Conservation (phyloP, 2,329 filamentous ascomycete genomes). For the Fusarium proliferatum region DNA sequence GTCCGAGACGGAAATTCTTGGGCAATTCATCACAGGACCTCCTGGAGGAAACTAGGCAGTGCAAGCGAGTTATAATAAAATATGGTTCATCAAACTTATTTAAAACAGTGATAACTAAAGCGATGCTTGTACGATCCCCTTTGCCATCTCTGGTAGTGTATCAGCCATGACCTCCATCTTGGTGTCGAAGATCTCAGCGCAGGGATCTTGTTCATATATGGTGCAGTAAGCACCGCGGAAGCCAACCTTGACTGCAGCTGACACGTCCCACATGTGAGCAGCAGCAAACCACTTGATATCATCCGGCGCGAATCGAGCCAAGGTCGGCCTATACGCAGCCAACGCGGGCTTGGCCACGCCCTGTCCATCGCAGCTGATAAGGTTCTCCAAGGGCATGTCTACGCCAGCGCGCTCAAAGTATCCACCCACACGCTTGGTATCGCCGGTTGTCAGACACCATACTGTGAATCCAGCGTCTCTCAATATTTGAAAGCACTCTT, state of each 20-base stretch:
- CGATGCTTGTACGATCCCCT: background rate
- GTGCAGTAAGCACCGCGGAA: slow-evolving; percentile 9
- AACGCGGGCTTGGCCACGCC: slow-evolving; percentile 47
- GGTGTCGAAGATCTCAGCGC: background rate
- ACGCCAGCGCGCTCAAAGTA: slow-evolving; percentile 63
- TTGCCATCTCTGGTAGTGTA: background rate
- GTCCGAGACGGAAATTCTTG: background rate
- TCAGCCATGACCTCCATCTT: background rate
- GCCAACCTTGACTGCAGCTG: slow-evolving; percentile 53
- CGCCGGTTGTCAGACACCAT: slow-evolving; percentile 65
- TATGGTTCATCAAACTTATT: rapidly evolving
- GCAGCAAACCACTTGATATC: slow-evolving; percentile 66
- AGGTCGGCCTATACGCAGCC: slow-evolving; percentile 57
- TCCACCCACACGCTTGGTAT: slow-evolving; percentile 59
- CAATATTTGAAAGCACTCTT: background rate
- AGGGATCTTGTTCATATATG: slow-evolving; percentile 7
- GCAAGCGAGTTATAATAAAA: no score
- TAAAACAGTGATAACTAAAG: background rate
- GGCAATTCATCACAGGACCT: background rate
- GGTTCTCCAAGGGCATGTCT: slow-evolving; percentile 61
- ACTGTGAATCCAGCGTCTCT: slow-evolving; percentile 52
- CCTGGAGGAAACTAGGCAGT: background rate
- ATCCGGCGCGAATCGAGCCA: slow-evolving; percentile 40
- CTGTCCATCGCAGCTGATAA: slow-evolving; percentile 61
- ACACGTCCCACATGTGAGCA: slow-evolving; percentile 70